Evolutionary conservation across 345 rosid species (phyloP).

Genomic region (Rhizophora mangle): DNA sequence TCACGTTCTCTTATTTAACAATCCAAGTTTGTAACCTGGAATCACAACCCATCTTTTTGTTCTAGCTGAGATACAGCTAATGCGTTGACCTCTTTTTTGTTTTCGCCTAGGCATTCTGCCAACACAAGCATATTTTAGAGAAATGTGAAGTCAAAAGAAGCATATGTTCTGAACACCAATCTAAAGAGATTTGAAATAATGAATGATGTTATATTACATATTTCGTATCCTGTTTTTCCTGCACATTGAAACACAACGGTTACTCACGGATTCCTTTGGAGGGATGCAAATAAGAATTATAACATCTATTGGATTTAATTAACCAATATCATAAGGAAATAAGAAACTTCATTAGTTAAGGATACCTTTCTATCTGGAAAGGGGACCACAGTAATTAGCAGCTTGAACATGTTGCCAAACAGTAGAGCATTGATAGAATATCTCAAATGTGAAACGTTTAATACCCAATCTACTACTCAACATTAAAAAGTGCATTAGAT

Average conservation of each 20-base stretch:
- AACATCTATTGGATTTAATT: no score
- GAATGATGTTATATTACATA: no score
- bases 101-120: slow-evolving; percentile 14
- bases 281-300: background rate
- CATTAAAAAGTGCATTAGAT: no score
- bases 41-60: slow-evolving; percentile 13
- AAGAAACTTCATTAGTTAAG: no score
- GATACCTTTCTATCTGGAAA: no score
- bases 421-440: no score
- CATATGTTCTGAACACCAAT: background rate
- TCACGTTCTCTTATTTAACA: slow-evolving; percentile 19
- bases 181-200: no score
- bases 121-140: background rate
- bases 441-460: no score
- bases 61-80: slow-evolving; percentile 28
- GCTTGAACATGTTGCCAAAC: no score
- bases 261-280: slow-evolving; percentile 14
- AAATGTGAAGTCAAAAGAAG: background rate
- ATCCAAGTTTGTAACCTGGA: slow-evolving; percentile 12
- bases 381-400: no score
- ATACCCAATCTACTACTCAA: no score
- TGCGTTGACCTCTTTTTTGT: slow-evolving; percentile 8
- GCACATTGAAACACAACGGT: slow-evolving; percentile 14
- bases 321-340: no score
- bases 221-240: background rate